These are phyloP conservation scores for Cryptococcus deneoformans DNA, from an alignment of 1,284 basidiomycete genomes.

Conservation along the genomic window DNA sequence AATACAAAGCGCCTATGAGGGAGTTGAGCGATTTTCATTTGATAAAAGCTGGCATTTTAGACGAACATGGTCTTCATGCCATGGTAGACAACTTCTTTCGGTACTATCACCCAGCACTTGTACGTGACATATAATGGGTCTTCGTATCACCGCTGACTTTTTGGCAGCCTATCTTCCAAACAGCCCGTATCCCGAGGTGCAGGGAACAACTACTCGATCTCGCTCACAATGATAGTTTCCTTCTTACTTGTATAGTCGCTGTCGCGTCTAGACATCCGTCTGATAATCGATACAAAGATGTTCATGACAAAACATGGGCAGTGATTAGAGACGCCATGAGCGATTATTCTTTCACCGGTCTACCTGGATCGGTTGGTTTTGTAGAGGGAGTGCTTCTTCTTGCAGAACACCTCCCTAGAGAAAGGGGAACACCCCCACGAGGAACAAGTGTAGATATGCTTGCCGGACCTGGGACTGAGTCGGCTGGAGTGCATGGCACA, in stretches of 20 bases:
- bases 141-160: neutral
- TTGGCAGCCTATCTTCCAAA: conserved; percentile 46
- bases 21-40: conserved; percentile 37
- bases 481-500: conserved; percentile 35
- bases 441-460: conserved; percentile 20
- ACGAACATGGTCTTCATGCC: conserved; percentile 29
- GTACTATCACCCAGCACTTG: conserved; percentile 46
- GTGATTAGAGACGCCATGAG: conserved; percentile 40
- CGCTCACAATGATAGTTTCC: conserved; percentile 42
- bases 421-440: conserved; percentile 12
- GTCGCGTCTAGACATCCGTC: conserved; percentile 46
- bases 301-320: conserved; percentile 38
- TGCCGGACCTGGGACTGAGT: conserved; percentile 14
- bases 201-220: conserved; percentile 40
- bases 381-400: conserved; percentile 50
- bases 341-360: conserved; percentile 45
- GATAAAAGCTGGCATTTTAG: conserved; percentile 39
- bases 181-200: conserved; percentile 44
- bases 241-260: conserved; percentile 46
- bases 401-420: conserved; percentile 44
- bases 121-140: conserved; percentile 17
- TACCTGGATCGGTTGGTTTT: conserved; percentile 46
- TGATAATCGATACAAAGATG: conserved; percentile 23
- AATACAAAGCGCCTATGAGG: conserved; percentile 9
- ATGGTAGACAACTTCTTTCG: conserved; percentile 45